phyloP scores from a whole-genome alignment of 441 rosid genomes.

The Bruguiera hainesii region DNA sequence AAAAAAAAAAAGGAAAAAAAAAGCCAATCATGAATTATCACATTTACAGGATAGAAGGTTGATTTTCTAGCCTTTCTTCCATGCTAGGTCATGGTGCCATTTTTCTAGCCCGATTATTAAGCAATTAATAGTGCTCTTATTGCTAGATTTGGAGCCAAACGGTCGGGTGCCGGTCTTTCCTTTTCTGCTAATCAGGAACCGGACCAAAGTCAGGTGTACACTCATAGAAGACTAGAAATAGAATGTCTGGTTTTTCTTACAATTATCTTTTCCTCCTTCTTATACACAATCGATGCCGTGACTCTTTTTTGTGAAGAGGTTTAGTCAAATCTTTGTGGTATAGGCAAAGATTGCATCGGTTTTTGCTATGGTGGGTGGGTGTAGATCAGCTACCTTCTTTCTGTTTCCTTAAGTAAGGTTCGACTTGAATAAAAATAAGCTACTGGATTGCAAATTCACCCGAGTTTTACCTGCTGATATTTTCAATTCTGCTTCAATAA shows the following conservation, averaged over 20 bases:
- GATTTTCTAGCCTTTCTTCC: background rate
- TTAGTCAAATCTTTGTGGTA: too few relatives aligned
- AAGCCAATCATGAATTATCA: slow-evolving; percentile 17
- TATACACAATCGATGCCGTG: too few relatives aligned
- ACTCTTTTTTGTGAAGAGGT: too few relatives aligned
- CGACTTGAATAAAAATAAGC: background rate
- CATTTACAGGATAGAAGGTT: slow-evolving; percentile 5
- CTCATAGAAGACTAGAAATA: too few relatives aligned
- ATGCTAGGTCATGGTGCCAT: too few relatives aligned
- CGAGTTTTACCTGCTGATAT: slow-evolving; percentile 30
- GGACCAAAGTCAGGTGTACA: too few relatives aligned
- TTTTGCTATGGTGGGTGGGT: background rate
- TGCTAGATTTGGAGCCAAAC: background rate
- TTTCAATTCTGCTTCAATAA: background rate
- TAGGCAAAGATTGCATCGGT: background rate
- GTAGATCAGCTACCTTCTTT: slow-evolving; percentile 3
- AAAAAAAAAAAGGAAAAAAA: background rate
- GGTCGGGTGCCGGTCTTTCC: too few relatives aligned
- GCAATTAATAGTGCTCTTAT: too few relatives aligned
- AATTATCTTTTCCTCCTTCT: too few relatives aligned
- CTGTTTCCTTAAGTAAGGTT: background rate
- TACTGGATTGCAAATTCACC: slow-evolving; percentile 26
- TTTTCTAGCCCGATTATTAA: too few relatives aligned
- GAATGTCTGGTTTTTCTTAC: too few relatives aligned
- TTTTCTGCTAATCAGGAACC: too few relatives aligned